A percentile compares a stretch with the other conserved stretches of the same genome.
These are phyloP conservation scores for Aspergillus funiculosus DNA, from an alignment of 495 filamentous ascomycete species.

Conservation along the genomic window DNA sequence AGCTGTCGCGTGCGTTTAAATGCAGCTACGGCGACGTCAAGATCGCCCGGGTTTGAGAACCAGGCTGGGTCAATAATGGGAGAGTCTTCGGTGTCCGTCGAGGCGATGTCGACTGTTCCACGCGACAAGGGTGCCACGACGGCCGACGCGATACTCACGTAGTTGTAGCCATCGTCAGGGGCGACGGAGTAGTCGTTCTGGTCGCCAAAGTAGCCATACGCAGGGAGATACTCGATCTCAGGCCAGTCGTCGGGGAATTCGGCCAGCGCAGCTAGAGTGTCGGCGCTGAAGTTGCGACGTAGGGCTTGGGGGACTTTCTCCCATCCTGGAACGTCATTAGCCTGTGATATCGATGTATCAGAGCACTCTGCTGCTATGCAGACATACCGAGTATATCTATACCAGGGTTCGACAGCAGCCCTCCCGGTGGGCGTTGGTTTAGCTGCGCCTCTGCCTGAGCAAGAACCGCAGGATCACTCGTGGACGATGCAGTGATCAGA, in stretches of 20 bases:
- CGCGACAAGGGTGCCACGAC: constrained; percentile 45
- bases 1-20: constrained; percentile 36
- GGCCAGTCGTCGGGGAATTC: constrained; percentile 49
- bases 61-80: constrained; percentile 48
- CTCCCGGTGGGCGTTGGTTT: constrained; percentile 1
- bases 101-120: constrained; percentile 47
- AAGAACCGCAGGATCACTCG: background rate
- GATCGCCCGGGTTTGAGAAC: constrained; percentile 39
- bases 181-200: constrained; percentile 12
- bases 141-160: constrained; percentile 32
- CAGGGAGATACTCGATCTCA: constrained; percentile 45
- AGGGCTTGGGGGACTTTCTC: constrained; percentile 37
- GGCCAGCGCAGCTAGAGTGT: background rate
- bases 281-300: constrained; percentile 14
- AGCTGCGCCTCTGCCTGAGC: constrained; percentile 2
- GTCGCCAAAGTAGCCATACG: constrained; percentile 26
- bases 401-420: constrained; percentile 10
- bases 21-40: constrained; percentile 40
- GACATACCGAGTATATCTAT: constrained; percentile 18
- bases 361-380: background rate
- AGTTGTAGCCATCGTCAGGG: constrained; percentile 35
- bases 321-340: too few species aligned
- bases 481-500: constrained; percentile 12
- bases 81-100: constrained; percentile 23
- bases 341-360: too few species aligned